phyloP scores from a whole-genome alignment of 2,329 filamentous ascomycete species.

The Fusarium buxicola region DNA sequence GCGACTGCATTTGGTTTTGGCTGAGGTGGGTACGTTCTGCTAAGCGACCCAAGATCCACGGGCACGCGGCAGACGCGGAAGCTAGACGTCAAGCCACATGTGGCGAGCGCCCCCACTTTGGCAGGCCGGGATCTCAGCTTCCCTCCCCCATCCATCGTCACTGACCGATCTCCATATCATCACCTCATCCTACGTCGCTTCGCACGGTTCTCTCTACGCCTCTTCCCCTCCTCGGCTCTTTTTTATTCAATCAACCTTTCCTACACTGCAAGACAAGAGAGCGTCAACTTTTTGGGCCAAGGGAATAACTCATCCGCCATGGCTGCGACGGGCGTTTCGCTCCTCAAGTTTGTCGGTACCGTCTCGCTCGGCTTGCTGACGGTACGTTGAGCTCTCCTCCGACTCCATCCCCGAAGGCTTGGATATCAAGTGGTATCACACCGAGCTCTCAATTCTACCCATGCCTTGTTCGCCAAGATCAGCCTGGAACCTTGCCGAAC shows the following conservation, averaged over 20 bases:
- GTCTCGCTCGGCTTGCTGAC: slow-evolving; percentile 89
- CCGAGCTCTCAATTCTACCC: background rate
- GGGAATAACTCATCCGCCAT: slow-evolving; percentile 55
- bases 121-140: slow-evolving; percentile 8
- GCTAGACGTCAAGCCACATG: slow-evolving; percentile 23
- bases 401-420: slow-evolving; percentile 1
- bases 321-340: slow-evolving; percentile 76
- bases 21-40: slow-evolving; percentile 15
- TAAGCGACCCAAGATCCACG: slow-evolving; percentile 29
- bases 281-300: background rate
- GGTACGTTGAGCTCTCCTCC: slow-evolving; percentile 63
- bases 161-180: slow-evolving; percentile 29
- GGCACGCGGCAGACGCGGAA: slow-evolving; percentile 28
- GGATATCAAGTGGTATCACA: slow-evolving; percentile 30
- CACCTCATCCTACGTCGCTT: slow-evolving; percentile 26
- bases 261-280: slow-evolving; percentile 1
- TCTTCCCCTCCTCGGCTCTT: slow-evolving; percentile 7
- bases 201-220: slow-evolving; percentile 8
- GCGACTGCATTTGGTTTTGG: slow-evolving; percentile 34
- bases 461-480: background rate
- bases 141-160: slow-evolving; percentile 23
- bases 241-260: background rate
- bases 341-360: slow-evolving; percentile 93
- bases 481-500: background rate
- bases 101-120: slow-evolving; percentile 7